Evolutionary conservation across 2,329 filamentous ascomycete species (phyloP).

Genomic region (Pseudogymnoascus sp.): DNA sequence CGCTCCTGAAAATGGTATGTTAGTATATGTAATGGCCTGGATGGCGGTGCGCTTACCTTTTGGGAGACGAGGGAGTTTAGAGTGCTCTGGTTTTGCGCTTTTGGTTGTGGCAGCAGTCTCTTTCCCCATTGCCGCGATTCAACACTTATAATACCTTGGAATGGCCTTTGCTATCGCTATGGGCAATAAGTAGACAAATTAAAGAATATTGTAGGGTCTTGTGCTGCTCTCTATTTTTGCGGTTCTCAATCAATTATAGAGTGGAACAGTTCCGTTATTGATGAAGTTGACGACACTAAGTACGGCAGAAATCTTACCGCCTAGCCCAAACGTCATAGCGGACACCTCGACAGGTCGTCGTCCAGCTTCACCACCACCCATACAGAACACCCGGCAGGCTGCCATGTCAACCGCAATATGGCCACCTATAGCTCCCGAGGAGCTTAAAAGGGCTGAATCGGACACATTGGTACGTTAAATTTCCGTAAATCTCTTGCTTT

Average conservation of each 20-base stretch:
- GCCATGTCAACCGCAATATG: constrained; percentile 21
- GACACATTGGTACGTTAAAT: constrained; percentile 21
- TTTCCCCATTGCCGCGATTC: background rate
- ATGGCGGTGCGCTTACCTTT: constrained; percentile 12
- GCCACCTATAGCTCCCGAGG: constrained; percentile 20
- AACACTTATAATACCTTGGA: background rate
- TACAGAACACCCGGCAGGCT: background rate
- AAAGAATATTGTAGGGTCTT: background rate
- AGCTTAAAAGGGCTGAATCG: constrained; percentile 24
- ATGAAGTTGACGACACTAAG: background rate
- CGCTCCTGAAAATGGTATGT: constrained; percentile 17
- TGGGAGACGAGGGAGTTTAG: constrained; percentile 19
- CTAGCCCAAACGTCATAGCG: constrained; percentile 2
- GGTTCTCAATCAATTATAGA: background rate
- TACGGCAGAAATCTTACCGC: constrained; percentile 5
- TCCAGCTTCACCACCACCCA: constrained; percentile 5
- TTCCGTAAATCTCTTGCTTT: constrained; percentile 4
- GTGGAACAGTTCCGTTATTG: background rate
- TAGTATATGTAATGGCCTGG: background rate
- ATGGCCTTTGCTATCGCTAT: background rate
- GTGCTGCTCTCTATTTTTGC: background rate
- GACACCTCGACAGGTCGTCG: background rate
- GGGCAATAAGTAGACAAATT: background rate
- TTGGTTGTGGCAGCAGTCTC: background rate
- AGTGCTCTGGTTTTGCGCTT: constrained; percentile 15